Conservation (phyloP, 2,329 filamentous ascomycete species). For the Alternaria sp. region DNA sequence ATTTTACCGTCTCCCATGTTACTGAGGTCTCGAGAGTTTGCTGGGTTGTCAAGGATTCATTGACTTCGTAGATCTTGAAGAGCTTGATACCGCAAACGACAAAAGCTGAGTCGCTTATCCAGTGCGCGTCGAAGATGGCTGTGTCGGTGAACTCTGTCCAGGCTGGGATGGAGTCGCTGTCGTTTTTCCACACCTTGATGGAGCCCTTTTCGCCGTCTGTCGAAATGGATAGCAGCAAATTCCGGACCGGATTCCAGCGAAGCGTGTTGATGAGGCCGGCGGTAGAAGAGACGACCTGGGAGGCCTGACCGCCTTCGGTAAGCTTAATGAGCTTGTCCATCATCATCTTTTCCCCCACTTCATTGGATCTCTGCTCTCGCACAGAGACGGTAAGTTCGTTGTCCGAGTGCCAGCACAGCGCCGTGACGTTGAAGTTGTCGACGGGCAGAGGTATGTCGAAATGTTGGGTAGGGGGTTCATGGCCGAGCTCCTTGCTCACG, state of each 20-base stretch:
- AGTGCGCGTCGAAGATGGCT: slow-evolving; percentile 55
- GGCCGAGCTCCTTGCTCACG: slow-evolving; percentile 28
- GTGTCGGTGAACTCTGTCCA: slow-evolving; percentile 55
- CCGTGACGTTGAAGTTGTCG: slow-evolving; percentile 47
- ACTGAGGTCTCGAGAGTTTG: slow-evolving; percentile 44
- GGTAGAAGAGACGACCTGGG: slow-evolving; percentile 47
- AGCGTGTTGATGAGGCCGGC: slow-evolving; percentile 50
- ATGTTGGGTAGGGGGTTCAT: slow-evolving; percentile 22
- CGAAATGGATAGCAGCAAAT: slow-evolving; percentile 49
- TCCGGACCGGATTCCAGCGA: slow-evolving; percentile 46
- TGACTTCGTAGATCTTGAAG: slow-evolving; percentile 51
- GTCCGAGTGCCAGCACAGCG: slow-evolving; percentile 48
- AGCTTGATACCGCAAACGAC: slow-evolving; percentile 55
- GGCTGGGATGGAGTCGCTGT: slow-evolving; percentile 49
- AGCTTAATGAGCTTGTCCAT: slow-evolving; percentile 50
- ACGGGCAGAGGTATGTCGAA: slow-evolving; percentile 41
- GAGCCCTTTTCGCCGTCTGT: slow-evolving; percentile 51
- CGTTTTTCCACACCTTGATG: slow-evolving; percentile 52
- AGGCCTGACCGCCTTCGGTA: slow-evolving; percentile 39
- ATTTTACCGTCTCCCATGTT: slow-evolving; percentile 52
- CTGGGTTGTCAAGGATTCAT: slow-evolving; percentile 36
- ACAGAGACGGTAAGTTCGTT: slow-evolving; percentile 48
- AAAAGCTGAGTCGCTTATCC: slow-evolving; percentile 55
- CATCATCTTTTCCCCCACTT: slow-evolving; percentile 50
- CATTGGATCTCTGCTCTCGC: slow-evolving; percentile 47